Conservation (phyloP, 139 green algal species). For the Trebouxia sp. region DNA sequence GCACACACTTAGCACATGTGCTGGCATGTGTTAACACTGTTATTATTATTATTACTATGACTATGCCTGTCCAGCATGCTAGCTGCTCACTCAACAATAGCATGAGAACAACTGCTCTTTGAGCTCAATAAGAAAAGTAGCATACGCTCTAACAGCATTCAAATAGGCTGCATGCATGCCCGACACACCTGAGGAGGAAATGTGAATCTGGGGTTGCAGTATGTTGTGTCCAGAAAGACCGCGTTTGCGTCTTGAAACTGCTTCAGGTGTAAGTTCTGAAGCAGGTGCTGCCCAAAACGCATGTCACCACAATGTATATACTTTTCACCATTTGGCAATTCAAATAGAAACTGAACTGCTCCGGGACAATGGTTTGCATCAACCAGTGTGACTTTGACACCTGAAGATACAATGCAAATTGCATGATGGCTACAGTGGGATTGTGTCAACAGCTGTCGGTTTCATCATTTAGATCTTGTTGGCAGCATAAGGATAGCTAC, state of each 20-base stretch:
- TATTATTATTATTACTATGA: too few species aligned
- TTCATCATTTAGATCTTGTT: too few species aligned
- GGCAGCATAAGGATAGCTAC: too few species aligned
- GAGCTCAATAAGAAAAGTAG: background rate
- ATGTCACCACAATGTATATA: conserved; percentile 85
- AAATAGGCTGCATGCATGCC: too few species aligned
- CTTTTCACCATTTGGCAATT: conserved; percentile 47
- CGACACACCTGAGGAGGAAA: conserved; percentile 66
- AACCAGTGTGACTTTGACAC: conserved; percentile 72
- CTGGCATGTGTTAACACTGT: too few species aligned
- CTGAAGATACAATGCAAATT: too few species aligned
- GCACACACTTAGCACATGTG: too few species aligned
- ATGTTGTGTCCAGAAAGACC: conserved; percentile 88
- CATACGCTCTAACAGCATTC: too few species aligned
- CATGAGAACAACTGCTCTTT: background rate
- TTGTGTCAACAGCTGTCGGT: too few species aligned
- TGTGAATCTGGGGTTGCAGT: conserved; percentile 67
- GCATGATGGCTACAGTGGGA: too few species aligned
- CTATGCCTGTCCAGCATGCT: too few species aligned
- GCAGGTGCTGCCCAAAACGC: conserved; percentile 55
- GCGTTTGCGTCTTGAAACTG: conserved; percentile 50
- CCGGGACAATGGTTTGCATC: conserved; percentile 87
- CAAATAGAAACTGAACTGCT: conserved; percentile 76
- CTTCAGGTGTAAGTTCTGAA: conserved; percentile 51
- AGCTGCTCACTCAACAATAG: too few species aligned